These are phyloP conservation scores for Breynia disticha DNA, from an alignment of 441 rosid genomes.

Conservation along the genomic window DNA sequence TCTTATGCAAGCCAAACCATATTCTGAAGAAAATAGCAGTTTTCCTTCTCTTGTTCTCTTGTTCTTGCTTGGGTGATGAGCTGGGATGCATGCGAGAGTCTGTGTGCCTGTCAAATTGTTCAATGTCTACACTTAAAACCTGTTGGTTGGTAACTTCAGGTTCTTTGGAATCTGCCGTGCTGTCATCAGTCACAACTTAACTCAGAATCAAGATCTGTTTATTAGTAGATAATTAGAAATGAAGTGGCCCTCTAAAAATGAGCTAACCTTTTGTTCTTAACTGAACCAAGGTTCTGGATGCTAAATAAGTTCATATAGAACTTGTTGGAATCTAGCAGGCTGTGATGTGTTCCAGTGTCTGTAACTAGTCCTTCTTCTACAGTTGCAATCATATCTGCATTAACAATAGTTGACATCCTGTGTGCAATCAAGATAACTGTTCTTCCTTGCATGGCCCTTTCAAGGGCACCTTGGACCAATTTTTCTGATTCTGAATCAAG, in stretches of 20 bases:
- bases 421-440: conserved; percentile 59
- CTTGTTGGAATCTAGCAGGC: conserved; percentile 35
- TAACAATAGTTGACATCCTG: conserved; percentile 49
- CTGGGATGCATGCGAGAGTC: conserved; percentile 5
- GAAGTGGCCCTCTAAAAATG: background rate
- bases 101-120: conserved; percentile 7
- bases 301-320: conserved; percentile 35
- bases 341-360: conserved; percentile 49
- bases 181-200: conserved; percentile 13
- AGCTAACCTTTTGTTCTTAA: conserved; percentile 31
- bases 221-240: too few species aligned
- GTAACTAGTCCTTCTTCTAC: conserved; percentile 48
- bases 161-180: conserved; percentile 18
- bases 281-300: conserved; percentile 39
- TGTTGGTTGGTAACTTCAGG: conserved; percentile 12
- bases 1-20: conserved; percentile 42
- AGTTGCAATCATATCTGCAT: conserved; percentile 50
- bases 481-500: conserved; percentile 60
- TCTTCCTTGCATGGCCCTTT: conserved; percentile 50
- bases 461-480: conserved; percentile 55
- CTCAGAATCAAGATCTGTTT: background rate
- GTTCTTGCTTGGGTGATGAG: conserved; percentile 18
- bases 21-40: conserved; percentile 39
- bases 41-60: conserved; percentile 10
- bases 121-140: conserved; percentile 12